Base-by-base conservation (phyloP, 345 rosid genomes). In the Raphanus raphanistrum region DNA sequence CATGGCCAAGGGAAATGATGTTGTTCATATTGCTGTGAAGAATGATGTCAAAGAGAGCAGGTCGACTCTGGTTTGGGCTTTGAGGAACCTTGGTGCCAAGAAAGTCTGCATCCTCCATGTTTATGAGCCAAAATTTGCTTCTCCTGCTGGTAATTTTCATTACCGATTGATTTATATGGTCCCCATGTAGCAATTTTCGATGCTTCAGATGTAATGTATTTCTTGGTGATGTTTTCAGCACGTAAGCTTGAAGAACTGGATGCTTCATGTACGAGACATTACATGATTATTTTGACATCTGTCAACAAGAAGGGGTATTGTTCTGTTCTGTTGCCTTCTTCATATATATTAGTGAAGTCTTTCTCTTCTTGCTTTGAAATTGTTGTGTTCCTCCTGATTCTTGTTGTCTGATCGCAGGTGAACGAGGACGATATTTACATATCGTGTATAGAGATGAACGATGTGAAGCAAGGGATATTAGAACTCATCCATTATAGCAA, bases 21-120 rank as follows among this genome's bases (percentile, higher is more conserved):
- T 87, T 29, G 83, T 90, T 17, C 88, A 84, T 72, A 85, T 88
- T 73, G 92, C 92, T 2, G 89, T 90, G 27, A 90, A 89, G 65
- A 85, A 73, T 36, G 87, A 80, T 35, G 69, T 85, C 16, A 81
- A 71, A 74, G 83, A 87, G 61, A 87, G 85, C 78, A 82, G 80
- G 79, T 70, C 66, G 66, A 85, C 85, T 83, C 75, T 90, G 50
- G 64, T 76, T 27, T 88, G 92, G 92, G 88, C 90, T 32, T 41
- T 88, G 64, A 71, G 70, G 43, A 81, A 72, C 73, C 87, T 90
- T 32, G 82, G 67, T 35, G 76, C 75, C 62, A 79, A 75, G 32
- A 84, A 73, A 64, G 75, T 90, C 50, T 86, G 85, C 76, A 80
- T 86, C 66, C 82, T 86, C 81, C 88, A 86, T 80, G 85, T 84